A percentile compares a stretch with the other conserved stretches of the same genome.
Conservation (phyloP, 2,329 filamentous ascomycete genomes). For the Mycosphaerelloides madeirae region DNA sequence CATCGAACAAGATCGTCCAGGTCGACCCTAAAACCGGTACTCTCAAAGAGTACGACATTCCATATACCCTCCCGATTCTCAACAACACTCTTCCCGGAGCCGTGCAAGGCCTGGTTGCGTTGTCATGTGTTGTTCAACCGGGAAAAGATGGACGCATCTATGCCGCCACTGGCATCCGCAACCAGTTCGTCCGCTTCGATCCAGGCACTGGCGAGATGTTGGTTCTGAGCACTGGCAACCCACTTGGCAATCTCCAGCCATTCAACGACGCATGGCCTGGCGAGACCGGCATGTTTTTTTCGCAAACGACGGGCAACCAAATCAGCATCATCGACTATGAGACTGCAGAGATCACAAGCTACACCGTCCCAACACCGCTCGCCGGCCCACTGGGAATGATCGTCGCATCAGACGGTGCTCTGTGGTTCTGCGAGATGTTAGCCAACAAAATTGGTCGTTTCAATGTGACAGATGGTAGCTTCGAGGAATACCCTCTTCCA, state of each 20-base stretch:
- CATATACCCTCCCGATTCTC: slow-evolving; percentile 17
- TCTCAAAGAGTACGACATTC: slow-evolving; percentile 19
- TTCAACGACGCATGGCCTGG: slow-evolving; percentile 24
- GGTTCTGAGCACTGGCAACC: slow-evolving; percentile 17
- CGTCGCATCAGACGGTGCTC: slow-evolving; percentile 15
- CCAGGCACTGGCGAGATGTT: slow-evolving; percentile 13
- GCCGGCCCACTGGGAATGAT: slow-evolving; percentile 19
- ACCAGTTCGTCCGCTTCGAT: slow-evolving; percentile 20
- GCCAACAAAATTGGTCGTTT: slow-evolving; percentile 23
- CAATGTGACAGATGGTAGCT: slow-evolving; percentile 10
- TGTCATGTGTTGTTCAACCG: slow-evolving; percentile 20
- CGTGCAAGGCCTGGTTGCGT: slow-evolving; percentile 12
- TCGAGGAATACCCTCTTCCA: slow-evolving; percentile 19
- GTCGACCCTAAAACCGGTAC: slow-evolving; percentile 14
- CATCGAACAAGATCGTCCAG: slow-evolving; percentile 23
- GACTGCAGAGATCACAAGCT: slow-evolving; percentile 17
- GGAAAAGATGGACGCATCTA: slow-evolving; percentile 21
- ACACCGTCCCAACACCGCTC: slow-evolving; percentile 17
- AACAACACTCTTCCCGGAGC: slow-evolving; percentile 16
- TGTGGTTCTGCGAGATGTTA: slow-evolving; percentile 23
- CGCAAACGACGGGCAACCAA: slow-evolving; percentile 19
- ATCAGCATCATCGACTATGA: slow-evolving; percentile 21
- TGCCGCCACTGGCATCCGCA: slow-evolving; percentile 18
- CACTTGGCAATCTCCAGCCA: slow-evolving; percentile 19
- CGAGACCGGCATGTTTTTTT: slow-evolving; percentile 22